Conservation (phyloP, 2,329 filamentous ascomycete genomes). For the Aspergillus japonicus region DNA sequence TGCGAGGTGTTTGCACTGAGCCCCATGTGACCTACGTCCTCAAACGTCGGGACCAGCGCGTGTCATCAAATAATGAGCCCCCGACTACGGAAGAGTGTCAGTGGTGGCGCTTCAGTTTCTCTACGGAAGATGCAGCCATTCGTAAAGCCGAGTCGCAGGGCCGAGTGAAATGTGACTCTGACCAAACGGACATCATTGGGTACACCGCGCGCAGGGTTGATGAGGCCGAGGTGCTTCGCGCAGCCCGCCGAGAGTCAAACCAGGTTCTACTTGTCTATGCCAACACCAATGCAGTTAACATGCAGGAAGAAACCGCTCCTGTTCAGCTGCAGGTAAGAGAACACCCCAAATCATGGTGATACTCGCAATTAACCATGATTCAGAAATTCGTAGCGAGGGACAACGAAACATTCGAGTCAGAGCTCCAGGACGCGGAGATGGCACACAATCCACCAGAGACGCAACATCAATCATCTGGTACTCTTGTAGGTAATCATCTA, state of each 20-base stretch:
- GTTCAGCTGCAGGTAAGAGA: conserved; percentile 38
- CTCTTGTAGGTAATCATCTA: not conserved
- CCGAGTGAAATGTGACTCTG: conserved; percentile 24
- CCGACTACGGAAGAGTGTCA: conserved; percentile 40
- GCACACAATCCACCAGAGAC: conserved; percentile 9
- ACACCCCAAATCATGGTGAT: not conserved
- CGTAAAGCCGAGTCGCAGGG: conserved; percentile 28
- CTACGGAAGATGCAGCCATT: conserved; percentile 40
- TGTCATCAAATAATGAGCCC: conserved; percentile 22
- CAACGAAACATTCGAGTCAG: conserved; percentile 43
- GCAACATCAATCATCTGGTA: not conserved
- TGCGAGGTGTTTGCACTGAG: conserved; percentile 59
- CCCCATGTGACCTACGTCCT: conserved; percentile 59
- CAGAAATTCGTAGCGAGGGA: conserved; percentile 52
- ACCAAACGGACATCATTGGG: conserved; percentile 37
- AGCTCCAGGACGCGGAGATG: conserved; percentile 30
- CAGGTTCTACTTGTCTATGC: conserved; percentile 61
- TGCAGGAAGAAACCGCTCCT: conserved; percentile 32
- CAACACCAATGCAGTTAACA: conserved; percentile 47
- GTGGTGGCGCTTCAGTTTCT: conserved; percentile 59
- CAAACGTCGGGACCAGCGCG: conserved; percentile 32
- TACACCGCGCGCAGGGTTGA: conserved; percentile 46
- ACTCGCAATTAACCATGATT: conserved; percentile 15
- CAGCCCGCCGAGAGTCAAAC: conserved; percentile 53
- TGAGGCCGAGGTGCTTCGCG: conserved; percentile 55